These are phyloP conservation scores for Corchorus olitorius DNA, from an alignment of 345 rosid genomes.

Conservation along the genomic window DNA sequence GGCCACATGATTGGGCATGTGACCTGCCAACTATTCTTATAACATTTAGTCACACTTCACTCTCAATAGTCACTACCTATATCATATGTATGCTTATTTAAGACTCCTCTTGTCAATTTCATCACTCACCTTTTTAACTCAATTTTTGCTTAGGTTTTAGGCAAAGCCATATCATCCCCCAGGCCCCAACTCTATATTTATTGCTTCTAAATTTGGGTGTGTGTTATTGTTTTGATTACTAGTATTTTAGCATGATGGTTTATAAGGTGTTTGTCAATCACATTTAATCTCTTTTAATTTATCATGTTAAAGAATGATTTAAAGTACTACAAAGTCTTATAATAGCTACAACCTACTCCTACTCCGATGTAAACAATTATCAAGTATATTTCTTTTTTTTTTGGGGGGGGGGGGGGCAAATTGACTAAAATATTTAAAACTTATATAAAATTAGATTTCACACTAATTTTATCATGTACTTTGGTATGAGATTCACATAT, in stretches of 20 bases:
- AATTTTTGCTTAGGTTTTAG: constrained; percentile 2
- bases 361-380: too few relatives aligned
- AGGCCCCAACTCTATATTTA: background rate
- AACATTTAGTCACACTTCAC: background rate
- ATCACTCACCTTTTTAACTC: background rate
- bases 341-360: too few relatives aligned
- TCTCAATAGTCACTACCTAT: background rate
- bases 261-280: background rate
- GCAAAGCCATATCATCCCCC: background rate
- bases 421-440: too few relatives aligned
- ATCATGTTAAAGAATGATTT: too few relatives aligned
- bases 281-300: background rate
- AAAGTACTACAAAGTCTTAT: too few relatives aligned
- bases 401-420: too few relatives aligned
- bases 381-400: too few relatives aligned
- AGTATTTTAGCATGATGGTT: background rate
- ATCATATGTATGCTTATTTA: background rate
- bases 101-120: background rate
- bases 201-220: background rate
- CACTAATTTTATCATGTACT: too few relatives aligned
- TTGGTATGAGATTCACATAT: too few relatives aligned
- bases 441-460: too few relatives aligned
- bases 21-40: background rate
- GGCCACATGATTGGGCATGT: constrained; percentile 3
- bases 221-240: background rate